Percentiles rank a stretch among this genome's conserved stretches.
These are phyloP conservation scores for Trichoderma simmonsii DNA, from an alignment of 2,329 filamentous ascomycete genomes.

Conservation along the genomic window DNA sequence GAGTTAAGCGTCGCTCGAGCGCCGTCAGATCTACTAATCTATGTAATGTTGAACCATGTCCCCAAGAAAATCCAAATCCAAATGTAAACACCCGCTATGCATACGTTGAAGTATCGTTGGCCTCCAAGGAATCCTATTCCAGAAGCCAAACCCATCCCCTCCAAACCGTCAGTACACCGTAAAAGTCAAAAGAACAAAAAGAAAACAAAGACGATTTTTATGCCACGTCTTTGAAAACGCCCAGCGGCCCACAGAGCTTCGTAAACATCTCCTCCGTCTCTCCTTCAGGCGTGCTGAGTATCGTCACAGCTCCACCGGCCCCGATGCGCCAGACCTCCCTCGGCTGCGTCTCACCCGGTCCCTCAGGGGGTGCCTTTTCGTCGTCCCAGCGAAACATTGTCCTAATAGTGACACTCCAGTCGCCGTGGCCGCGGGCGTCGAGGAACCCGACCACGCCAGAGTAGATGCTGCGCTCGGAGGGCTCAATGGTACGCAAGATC, in stretches of 20 bases:
- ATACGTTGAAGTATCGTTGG: slow-evolving; percentile 35
- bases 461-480: slow-evolving; percentile 68
- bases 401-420: slow-evolving; percentile 89
- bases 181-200: neutral
- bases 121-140: neutral
- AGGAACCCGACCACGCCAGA: slow-evolving; percentile 88
- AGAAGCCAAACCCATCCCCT: neutral
- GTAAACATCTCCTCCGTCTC: slow-evolving; percentile 91
- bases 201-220: slow-evolving; percentile 17
- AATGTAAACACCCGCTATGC: slow-evolving; percentile 28
- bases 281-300: slow-evolving; percentile 71
- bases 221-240: slow-evolving; percentile 44
- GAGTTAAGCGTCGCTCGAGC: slow-evolving; percentile 2
- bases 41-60: slow-evolving; percentile 15
- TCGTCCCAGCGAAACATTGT: slow-evolving; percentile 73
- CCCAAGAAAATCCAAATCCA: slow-evolving; percentile 11
- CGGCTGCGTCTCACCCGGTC: slow-evolving; percentile 29
- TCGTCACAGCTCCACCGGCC: slow-evolving; percentile 86
- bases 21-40: slow-evolving; percentile 1
- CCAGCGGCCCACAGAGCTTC: slow-evolving; percentile 61
- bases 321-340: slow-evolving; percentile 75
- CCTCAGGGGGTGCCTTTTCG: slow-evolving; percentile 38
- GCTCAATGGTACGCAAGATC: slow-evolving; percentile 69
- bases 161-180: neutral
- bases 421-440: slow-evolving; percentile 77